Evolutionary conservation across 306 rosid genomes (phyloP), one percentile per base, ranked within the genome.

Genomic region (Lathyrus sativus): DNA sequence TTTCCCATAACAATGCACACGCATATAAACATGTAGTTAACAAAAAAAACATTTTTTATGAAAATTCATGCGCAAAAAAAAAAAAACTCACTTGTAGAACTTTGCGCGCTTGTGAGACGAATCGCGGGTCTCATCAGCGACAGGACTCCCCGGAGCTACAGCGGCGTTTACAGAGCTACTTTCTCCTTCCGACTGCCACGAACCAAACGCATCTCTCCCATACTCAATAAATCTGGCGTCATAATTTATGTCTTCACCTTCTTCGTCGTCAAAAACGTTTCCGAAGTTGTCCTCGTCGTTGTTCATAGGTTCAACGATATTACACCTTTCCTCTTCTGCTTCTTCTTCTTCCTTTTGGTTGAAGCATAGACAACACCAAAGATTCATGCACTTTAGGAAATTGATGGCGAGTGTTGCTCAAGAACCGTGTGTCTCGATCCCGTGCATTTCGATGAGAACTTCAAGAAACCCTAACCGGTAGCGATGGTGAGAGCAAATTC

Each of bases 31-130:
- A 46, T 5, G 38, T 46, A 46, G 0, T 7, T 11, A 0, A 26
- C 39, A 45, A 4, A 44, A 24, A 26, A 24, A 22, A 0, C 0
- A 9, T 19, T 22, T 10, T 4, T 22, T 0, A 15, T 6, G 22
- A 59, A 26, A 39, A 75, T 9, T 14, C 5, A 33, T 8, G 12
- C 57, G 5, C 1, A 44, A 1, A 19, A 19, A n/a, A 4, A 43
- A 22, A 44, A 62, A 53, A 54, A 85, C 98, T 90, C 91, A 92
- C 98, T 71, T 76, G 82, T 85, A 83, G 73, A 90, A 85, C 83
- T 85, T 95, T 41, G 96, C 89, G 29, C 99, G 95, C 68, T 95
- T 95, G 57, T 84, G 85, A 74, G 88, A 83, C 22, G 68, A 80
- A 72, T 92, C 92, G 9, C 79, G 90, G 68, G 68, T 86, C 43